A percentile compares a stretch with the other conserved stretches of the same genome.
Conservation (phyloP, 345 rosid species). For the Eucalyptus leucophloia region DNA sequence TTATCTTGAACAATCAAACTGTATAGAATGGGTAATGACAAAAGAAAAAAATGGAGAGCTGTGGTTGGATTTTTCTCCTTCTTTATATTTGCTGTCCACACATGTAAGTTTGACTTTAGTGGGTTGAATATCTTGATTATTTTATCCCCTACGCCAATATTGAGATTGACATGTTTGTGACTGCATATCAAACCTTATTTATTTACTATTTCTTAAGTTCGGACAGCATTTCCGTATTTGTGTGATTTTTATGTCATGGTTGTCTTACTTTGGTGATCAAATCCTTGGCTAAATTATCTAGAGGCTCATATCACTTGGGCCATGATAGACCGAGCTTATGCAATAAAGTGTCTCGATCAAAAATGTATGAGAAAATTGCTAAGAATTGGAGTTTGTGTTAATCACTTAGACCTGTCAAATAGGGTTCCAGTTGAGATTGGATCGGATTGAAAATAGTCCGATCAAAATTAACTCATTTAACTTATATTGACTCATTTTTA, state of each 20-base stretch:
- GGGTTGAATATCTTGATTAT: background rate
- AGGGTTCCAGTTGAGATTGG: background rate
- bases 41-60: background rate
- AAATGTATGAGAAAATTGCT: background rate
- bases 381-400: background rate
- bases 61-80: background rate
- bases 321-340: background rate
- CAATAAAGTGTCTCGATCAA: background rate
- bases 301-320: background rate
- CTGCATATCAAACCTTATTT: background rate
- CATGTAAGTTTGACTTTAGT: background rate
- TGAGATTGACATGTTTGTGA: background rate
- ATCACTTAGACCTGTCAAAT: background rate
- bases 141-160: background rate
- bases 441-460: background rate
- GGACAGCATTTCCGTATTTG: background rate
- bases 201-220: background rate
- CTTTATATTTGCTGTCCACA: background rate
- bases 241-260: background rate
- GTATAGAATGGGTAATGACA: background rate
- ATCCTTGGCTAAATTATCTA: background rate
- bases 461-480: background rate
- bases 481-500: background rate
- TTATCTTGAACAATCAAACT: background rate
- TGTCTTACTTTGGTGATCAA: background rate